phyloP scores from a whole-genome alignment of 305 asterid genomes.

The Solanum hybrid region DNA sequence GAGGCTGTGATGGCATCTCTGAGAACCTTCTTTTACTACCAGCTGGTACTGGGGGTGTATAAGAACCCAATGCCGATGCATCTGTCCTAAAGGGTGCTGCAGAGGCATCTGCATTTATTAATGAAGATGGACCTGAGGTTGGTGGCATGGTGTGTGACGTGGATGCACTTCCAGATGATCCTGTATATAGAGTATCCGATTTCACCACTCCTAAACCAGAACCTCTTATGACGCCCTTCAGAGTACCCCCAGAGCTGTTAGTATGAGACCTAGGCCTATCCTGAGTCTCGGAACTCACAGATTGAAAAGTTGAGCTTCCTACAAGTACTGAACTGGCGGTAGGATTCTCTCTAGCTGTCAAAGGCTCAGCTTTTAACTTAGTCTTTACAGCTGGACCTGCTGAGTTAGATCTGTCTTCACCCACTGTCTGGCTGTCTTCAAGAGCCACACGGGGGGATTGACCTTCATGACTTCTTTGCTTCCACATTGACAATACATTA shows the following conservation, averaged over 20 bases:
- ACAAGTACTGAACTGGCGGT: conserved; percentile 28
- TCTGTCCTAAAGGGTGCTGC: conserved; percentile 71
- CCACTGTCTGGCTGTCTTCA: conserved; percentile 41
- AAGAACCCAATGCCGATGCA: conserved; percentile 75
- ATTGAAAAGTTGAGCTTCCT: conserved; percentile 26
- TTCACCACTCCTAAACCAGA: conserved; percentile 89
- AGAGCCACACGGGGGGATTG: conserved; percentile 90
- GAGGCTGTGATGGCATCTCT: conserved; percentile 58
- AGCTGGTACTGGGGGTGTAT: conserved; percentile 44
- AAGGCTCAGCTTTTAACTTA: conserved; percentile 44
- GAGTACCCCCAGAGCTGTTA: conserved; percentile 52
- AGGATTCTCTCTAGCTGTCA: conserved; percentile 31
- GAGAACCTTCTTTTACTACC: conserved; percentile 94
- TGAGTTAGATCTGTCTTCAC: conserved; percentile 52
- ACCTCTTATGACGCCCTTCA: conserved; percentile 85
- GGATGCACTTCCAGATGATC: conserved; percentile 39
- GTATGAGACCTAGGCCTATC: conserved; percentile 46
- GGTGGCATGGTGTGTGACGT: conserved; percentile 25
- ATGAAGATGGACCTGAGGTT: conserved; percentile 34
- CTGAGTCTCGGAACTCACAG: conserved; percentile 42
- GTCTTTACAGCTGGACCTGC: conserved; percentile 39
- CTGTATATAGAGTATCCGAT: conserved; percentile 56
- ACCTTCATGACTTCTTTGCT: conserved; percentile 93
- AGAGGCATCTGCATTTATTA: conserved; percentile 34
- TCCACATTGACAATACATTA: conserved; percentile 93